Base-by-base conservation (phyloP, 2,329 filamentous ascomycete genomes). In the Rhinocladiella mackenziei region DNA sequence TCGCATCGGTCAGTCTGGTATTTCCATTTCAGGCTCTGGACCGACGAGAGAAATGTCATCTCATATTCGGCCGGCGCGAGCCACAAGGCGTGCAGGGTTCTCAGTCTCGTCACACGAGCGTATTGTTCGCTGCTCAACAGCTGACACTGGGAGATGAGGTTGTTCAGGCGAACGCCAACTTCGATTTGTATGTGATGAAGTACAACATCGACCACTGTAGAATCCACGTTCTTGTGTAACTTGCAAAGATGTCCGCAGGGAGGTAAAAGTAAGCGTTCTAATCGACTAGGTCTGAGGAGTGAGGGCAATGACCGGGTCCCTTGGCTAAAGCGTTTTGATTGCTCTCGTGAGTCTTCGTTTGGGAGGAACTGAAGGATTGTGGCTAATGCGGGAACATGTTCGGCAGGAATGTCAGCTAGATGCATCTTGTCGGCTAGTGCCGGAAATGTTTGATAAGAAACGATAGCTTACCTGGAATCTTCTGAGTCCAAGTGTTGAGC, bases 1-100 rank as follows among this genome's bases (percentile, higher is more conserved):
- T 63, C 51, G 45, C 67, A 70, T 6, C 47, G 37, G 35, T 65
- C 62, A 14, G 39, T 45, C 47, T 68, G 64, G 30, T 60, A 62
- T 5, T 20, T 38, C 52, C 56, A 55, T 9, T 56, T 53, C 43
- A 35, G 42, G 22, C 22, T 47, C 11, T 18, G 10, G 14, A 37
- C 14, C 5, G 45, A 33, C 23, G 32, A 17, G 22, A 34, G 17
- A 31, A 49, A 51, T 4, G 45, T 37, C 36, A 33, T 28, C 19
- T 43, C 23, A 30, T 50, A 48, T n/a, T 37, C 26, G 6, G 38
- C 9, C 5, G 48, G 49, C 6, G 43, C 38, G 23, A 58, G 53
- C 65, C 65, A 68, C 49, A 67, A 57, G 0, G 57, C 60, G 13
- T 58, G 53, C 8, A 68, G 43, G 0, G 53, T 54, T 14, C 56